Conservation (phyloP, 1,284 basidiomycete genomes). For the Irpex sp. region DNA sequence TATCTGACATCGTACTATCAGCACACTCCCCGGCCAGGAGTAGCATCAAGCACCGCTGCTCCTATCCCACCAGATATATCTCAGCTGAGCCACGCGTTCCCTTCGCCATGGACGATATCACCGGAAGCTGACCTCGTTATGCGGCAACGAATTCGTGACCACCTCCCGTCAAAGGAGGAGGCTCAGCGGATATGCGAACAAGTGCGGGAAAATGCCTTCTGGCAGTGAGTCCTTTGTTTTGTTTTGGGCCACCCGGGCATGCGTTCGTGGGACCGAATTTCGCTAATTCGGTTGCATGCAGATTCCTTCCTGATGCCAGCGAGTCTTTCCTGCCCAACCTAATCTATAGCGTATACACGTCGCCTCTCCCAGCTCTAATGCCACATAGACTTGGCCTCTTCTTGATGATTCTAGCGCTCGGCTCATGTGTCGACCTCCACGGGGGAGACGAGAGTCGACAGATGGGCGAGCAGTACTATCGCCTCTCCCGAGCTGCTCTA, state of each 20-base stretch:
- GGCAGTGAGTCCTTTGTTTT: slow-evolving; percentile 50
- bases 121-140: slow-evolving; percentile 43
- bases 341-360: slow-evolving; percentile 60
- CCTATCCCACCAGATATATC: slow-evolving; percentile 49
- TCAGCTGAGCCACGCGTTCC: slow-evolving; percentile 57
- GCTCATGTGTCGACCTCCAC: slow-evolving; percentile 57
- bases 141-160: slow-evolving; percentile 53
- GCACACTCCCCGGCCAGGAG: slow-evolving; percentile 12
- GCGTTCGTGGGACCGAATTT: slow-evolving; percentile 9
- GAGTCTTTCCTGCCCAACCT: slow-evolving; percentile 64
- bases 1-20: not conserved
- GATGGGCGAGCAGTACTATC: slow-evolving; percentile 59
- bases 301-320: slow-evolving; percentile 63
- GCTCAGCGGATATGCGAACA: slow-evolving; percentile 55
- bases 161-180: slow-evolving; percentile 52
- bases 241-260: slow-evolving; percentile 8
- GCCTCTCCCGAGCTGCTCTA: slow-evolving; percentile 55
- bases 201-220: slow-evolving; percentile 60
- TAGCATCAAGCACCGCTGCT: slow-evolving; percentile 1
- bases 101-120: slow-evolving; percentile 52
- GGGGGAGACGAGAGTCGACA: slow-evolving; percentile 36
- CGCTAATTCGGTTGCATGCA: slow-evolving; percentile 19
- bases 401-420: slow-evolving; percentile 61
- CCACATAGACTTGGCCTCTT: slow-evolving; percentile 60
- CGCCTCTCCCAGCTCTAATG: slow-evolving; percentile 47